These are phyloP conservation scores for Collybia nuda DNA, from an alignment of 768 basidiomycete species.

Conservation along the genomic window DNA sequence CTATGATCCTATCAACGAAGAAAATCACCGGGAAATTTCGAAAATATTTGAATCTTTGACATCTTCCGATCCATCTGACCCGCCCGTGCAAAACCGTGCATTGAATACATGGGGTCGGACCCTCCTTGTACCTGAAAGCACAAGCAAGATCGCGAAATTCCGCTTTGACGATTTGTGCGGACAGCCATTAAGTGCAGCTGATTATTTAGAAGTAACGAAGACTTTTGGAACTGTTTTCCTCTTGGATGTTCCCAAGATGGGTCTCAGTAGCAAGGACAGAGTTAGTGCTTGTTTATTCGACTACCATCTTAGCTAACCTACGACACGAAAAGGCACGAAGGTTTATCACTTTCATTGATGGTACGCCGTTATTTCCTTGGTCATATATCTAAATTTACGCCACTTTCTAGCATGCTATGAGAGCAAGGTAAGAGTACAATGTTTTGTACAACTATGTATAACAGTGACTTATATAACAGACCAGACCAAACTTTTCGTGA, in stretches of 20 bases:
- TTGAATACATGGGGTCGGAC: constrained; percentile 91
- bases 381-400: constrained; percentile 1
- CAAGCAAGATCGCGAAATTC: constrained; percentile 80
- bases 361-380: constrained; percentile 34
- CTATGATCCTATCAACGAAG: constrained; percentile 73
- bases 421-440: constrained; percentile 57
- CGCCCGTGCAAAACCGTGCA: constrained; percentile 57
- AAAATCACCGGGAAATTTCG: constrained; percentile 67
- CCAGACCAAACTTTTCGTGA: constrained; percentile 87
- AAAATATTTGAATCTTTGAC: constrained; percentile 84
- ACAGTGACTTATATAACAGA: not conserved
- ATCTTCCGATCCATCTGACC: constrained; percentile 49
- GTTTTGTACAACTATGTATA: not conserved
- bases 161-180: constrained; percentile 86
- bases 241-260: constrained; percentile 86
- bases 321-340: constrained; percentile 65
- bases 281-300: constrained; percentile 37
- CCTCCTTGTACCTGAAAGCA: constrained; percentile 76
- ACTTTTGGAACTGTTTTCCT: constrained; percentile 88
- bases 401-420: constrained; percentile 76
- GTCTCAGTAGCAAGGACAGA: constrained; percentile 81
- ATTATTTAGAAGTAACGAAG: constrained; percentile 92
- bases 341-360: constrained; percentile 98
- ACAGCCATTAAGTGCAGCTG: constrained; percentile 87
- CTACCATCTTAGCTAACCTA: constrained; percentile 1